These are phyloP conservation scores for Fusarium concolor DNA, from an alignment of 2,329 filamentous ascomycete genomes.

Conservation along the genomic window DNA sequence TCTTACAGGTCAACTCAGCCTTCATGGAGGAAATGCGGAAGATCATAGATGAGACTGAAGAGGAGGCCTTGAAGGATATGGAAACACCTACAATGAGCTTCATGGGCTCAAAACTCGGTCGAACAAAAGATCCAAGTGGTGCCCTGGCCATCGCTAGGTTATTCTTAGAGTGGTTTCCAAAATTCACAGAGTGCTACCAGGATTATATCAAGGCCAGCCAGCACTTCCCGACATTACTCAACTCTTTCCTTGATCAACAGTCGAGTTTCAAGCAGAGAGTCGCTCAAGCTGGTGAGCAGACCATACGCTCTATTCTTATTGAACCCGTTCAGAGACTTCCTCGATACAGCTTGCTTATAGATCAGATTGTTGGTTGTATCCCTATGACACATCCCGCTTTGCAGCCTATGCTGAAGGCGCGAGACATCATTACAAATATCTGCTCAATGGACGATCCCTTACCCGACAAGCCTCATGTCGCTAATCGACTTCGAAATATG, in stretches of 20 bases:
- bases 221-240: constrained; percentile 84
- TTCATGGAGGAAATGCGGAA: constrained; percentile 83
- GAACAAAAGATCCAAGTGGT: constrained; percentile 78
- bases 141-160: constrained; percentile 81
- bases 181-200: constrained; percentile 90
- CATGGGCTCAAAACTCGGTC: constrained; percentile 58
- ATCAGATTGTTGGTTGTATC: constrained; percentile 89
- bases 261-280: constrained; percentile 86
- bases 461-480: constrained; percentile 77
- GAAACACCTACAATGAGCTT: constrained; percentile 64
- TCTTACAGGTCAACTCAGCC: constrained; percentile 81
- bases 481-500: constrained; percentile 79
- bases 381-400: constrained; percentile 88
- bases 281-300: constrained; percentile 87
- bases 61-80: constrained; percentile 81
- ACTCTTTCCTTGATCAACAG: constrained; percentile 80
- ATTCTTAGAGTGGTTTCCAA: constrained; percentile 91
- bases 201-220: constrained; percentile 94
- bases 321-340: constrained; percentile 95
- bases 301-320: constrained; percentile 89
- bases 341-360: constrained; percentile 94
- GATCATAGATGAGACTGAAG: constrained; percentile 85
- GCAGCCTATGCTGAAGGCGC: constrained; percentile 83
- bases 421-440: constrained; percentile 95
- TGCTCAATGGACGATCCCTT: constrained; percentile 86